Evolutionary conservation across 2,329 filamentous ascomycete genomes (phyloP).

Genomic region (Zelopaecilomyces penicillatus): DNA sequence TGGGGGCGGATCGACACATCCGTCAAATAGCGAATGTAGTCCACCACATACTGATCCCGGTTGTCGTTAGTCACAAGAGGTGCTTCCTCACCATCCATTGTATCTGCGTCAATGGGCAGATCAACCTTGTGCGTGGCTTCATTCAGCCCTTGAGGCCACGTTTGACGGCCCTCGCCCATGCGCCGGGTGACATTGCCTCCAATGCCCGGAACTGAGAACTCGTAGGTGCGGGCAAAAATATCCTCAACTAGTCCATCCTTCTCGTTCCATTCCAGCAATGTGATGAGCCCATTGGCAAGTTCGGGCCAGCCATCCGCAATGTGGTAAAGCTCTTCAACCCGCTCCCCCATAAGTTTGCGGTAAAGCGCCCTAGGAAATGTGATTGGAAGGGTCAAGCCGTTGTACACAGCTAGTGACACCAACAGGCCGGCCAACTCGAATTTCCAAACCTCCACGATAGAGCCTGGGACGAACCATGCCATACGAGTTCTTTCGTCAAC

Average conservation of each 20-base stretch:
- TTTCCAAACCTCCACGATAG: slow-evolving; percentile 77
- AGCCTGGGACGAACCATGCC: slow-evolving; percentile 81
- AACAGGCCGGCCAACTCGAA: slow-evolving; percentile 83
- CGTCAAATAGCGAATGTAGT: slow-evolving; percentile 80
- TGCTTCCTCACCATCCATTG: slow-evolving; percentile 41
- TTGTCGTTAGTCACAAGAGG: slow-evolving; percentile 75
- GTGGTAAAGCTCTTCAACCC: slow-evolving; percentile 62
- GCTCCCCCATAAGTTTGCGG: slow-evolving; percentile 62
- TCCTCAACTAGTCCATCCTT: slow-evolving; percentile 69
- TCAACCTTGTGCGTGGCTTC: slow-evolving; percentile 14
- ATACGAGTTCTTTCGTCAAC: slow-evolving; percentile 68
- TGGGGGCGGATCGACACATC: slow-evolving; percentile 70
- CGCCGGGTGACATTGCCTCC: slow-evolving; percentile 48
- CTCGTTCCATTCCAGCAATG: slow-evolving; percentile 68
- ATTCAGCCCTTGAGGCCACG: slow-evolving; percentile 47
- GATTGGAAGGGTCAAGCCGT: slow-evolving; percentile 82
- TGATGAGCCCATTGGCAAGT: slow-evolving; percentile 64
- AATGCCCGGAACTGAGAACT: slow-evolving; percentile 62
- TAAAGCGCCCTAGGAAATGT: slow-evolving; percentile 85
- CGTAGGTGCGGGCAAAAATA: slow-evolving; percentile 75
- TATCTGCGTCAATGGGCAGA: slow-evolving; percentile 2
- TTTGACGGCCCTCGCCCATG: slow-evolving; percentile 37
- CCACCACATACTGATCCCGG: slow-evolving; percentile 66
- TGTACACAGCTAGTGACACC: slow-evolving; percentile 86
- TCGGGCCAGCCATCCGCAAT: slow-evolving; percentile 85